Evolutionary conservation across 2,329 filamentous ascomycete genomes (phyloP).

Genomic region (Fusarium cyanostomum): DNA sequence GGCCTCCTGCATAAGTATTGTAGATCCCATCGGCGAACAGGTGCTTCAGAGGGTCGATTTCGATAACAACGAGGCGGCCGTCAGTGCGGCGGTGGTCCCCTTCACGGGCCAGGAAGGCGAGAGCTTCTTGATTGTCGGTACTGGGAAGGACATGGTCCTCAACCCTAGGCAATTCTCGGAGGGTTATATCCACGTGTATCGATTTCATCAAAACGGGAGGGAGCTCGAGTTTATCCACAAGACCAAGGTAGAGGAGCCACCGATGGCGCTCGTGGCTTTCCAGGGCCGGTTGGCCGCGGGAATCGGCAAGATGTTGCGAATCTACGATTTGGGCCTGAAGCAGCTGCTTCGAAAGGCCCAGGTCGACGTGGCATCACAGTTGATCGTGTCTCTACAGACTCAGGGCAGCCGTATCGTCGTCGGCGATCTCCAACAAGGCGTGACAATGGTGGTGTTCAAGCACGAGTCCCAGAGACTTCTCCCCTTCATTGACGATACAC

Average conservation of each 20-base stretch:
- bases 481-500: conserved; percentile 90
- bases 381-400: conserved; percentile 86
- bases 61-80: conserved; percentile 88
- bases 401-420: conserved; percentile 92
- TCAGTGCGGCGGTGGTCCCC: conserved; percentile 82
- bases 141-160: conserved; percentile 87
- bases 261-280: conserved; percentile 86
- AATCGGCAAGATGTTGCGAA: conserved; percentile 79
- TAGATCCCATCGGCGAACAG: conserved; percentile 76
- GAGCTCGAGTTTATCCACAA: conserved; percentile 95
- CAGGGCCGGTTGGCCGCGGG: conserved; percentile 87
- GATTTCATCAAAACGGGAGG: conserved; percentile 83
- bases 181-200: conserved; percentile 91
- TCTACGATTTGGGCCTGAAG: conserved; percentile 92
- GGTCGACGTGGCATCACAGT: conserved; percentile 76
- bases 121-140: conserved; percentile 90
- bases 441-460: conserved; percentile 94
- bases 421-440: conserved; percentile 88
- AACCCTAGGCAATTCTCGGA: conserved; percentile 77
- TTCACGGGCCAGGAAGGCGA: conserved; percentile 93
- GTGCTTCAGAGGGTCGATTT: conserved; percentile 83
- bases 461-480: conserved; percentile 89
- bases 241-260: conserved; percentile 88
- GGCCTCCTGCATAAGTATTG: conserved; percentile 92
- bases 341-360: conserved; percentile 93